These are phyloP conservation scores for Crithidia bombi DNA, from an alignment of 208 protist genomes.

Conservation along the genomic window DNA sequence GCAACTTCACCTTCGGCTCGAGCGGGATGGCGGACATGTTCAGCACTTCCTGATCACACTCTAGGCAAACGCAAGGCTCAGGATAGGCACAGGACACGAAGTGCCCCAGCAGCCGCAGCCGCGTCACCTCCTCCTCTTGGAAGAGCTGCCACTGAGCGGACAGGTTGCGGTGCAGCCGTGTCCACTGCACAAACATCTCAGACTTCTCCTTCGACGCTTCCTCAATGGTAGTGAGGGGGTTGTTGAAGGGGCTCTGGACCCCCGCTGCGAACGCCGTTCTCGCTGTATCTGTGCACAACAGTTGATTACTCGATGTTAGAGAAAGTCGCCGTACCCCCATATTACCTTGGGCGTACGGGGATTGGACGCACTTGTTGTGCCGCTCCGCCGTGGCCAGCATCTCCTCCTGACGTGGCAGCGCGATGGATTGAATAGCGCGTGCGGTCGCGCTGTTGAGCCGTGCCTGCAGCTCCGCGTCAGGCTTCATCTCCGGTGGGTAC, in stretches of 20 bases:
- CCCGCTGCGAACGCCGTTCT: no score
- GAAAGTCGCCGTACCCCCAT: no score
- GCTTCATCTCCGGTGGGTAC: conserved; percentile 19
- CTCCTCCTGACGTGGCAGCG: conserved; percentile 18
- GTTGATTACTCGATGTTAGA: no score
- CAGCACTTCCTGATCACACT: conserved; percentile 56
- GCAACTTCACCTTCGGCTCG: conserved; percentile 37
- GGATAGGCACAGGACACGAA: conserved; percentile 64
- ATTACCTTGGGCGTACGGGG: not conserved
- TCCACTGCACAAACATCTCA: conserved; percentile 32
- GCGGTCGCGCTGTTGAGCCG: conserved; percentile 14
- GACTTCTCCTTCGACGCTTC: conserved; percentile 37
- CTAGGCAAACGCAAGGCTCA: conserved; percentile 44
- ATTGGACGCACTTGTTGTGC: not conserved
- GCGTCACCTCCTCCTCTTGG: conserved; percentile 40
- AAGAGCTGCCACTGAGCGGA: conserved; percentile 36
- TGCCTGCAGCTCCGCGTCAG: conserved; percentile 9
- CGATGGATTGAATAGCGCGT: conserved; percentile 11
- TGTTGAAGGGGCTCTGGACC: not conserved
- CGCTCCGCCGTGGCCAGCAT: not conserved
- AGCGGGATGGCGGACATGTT: conserved; percentile 50
- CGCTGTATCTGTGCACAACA: no score
- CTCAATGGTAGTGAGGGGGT: conserved; percentile 4
- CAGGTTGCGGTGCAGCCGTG: conserved; percentile 27
- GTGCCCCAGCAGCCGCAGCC: conserved; percentile 39